Conservation (phyloP, 2,329 filamentous ascomycete genomes). For the Fusarium tjaetaba region DNA sequence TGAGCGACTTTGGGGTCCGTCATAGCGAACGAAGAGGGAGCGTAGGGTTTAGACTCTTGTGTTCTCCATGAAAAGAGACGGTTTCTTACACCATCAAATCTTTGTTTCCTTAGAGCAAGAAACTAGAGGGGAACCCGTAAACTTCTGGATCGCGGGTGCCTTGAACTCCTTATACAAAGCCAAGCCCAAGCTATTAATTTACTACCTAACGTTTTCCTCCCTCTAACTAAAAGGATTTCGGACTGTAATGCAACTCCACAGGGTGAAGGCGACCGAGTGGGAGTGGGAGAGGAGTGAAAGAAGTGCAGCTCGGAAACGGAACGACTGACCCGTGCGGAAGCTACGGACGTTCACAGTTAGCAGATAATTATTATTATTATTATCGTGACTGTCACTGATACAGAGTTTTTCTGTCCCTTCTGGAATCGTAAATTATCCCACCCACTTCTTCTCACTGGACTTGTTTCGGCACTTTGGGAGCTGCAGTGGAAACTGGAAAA, state of each 20-base stretch:
- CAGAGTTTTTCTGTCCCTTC: neutral
- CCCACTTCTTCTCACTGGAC: neutral
- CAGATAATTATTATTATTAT: neutral
- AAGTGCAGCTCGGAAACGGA: neutral
- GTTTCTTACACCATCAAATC: neutral
- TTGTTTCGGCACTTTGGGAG: neutral
- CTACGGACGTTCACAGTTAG: neutral
- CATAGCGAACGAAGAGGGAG: slow-evolving; percentile 28
- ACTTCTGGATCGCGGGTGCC: neutral
- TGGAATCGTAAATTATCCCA: slow-evolving; percentile 9
- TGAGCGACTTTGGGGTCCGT: slow-evolving; percentile 40
- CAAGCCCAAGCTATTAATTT: neutral
- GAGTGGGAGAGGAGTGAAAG: neutral
- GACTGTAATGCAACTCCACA: neutral
- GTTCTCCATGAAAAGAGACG: slow-evolving; percentile 6
- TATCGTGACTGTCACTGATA: neutral
- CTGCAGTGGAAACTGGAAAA: neutral
- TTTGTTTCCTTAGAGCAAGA: neutral
- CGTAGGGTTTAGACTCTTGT: neutral
- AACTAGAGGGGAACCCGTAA: neutral
- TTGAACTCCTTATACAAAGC: slow-evolving; percentile 26
- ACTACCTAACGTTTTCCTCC: neutral
- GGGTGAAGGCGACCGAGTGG: neutral
- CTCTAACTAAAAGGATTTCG: neutral
- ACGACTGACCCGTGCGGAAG: neutral